Evolutionary conservation across 805 yeast genomes (phyloP), one percentile per base, ranked within the genome.

Genomic region (Kurtzmaniella cleridarum): DNA sequence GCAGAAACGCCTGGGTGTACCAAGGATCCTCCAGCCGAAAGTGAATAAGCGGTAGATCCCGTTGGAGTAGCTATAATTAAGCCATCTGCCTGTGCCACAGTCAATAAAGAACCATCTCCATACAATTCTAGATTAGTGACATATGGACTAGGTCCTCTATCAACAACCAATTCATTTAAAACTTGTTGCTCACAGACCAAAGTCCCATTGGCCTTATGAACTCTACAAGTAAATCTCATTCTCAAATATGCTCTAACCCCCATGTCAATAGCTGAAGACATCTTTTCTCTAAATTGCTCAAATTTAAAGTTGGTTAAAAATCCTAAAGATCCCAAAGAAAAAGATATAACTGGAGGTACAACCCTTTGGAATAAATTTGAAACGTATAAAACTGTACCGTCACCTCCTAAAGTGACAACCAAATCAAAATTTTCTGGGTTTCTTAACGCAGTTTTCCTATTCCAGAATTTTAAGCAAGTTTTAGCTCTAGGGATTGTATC

Each of bases 1-100:
- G 96, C 96, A 44, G 89, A 83, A 12, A 91, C 95, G 26, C 87
- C 89, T 0, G 98, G 97, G 52, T 90, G 96, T 3, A 91, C 95
- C 36, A 91, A 71, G 0, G 96, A 83, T 1, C 98, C 98, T 11
- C 97, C 97, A 0, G 98, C 97, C 32, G 95, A 83, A 36, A 91
- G 68, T 1, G 96, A 89, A 59, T 91, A 91, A 0, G 98, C 98
- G 0, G 98, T 91, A 2, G 96, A 88, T 0, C 97, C 97, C 0
- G 97, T 89, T 3, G 97, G 97, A 0, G 97, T 89, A 1, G 96
- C 95, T 27, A 90, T 73, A 40, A 91, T 90, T 13, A 90, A 66
- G 0, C 97, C 97, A 61, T 90, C 97, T 1, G 96, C 96, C 59
- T 88, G 96, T 1, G 95, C 93, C 17, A 86, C 83, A 0, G 98